Percentiles rank a stretch among this genome's conserved stretches.
These are phyloP conservation scores for Rhodosporidiobolus sp. DNA, from an alignment of 768 basidiomycete species.

Conservation along the genomic window DNA sequence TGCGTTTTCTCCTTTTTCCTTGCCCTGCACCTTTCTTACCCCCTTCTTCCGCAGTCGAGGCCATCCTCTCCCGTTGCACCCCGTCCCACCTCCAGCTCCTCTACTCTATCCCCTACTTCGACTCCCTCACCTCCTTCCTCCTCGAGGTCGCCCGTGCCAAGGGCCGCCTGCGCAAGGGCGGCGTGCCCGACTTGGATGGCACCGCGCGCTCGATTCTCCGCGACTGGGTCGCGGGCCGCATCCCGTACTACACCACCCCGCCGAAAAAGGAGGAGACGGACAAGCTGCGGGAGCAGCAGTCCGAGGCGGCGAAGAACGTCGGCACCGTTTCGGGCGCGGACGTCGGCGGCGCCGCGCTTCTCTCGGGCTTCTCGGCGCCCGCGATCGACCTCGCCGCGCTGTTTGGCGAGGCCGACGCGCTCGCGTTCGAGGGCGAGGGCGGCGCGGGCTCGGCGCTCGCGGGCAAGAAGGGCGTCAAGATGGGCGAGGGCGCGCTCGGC, in stretches of 20 bases:
- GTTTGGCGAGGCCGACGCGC: constrained; percentile 74
- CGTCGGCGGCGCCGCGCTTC: constrained; percentile 74
- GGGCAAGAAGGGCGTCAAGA: constrained; percentile 48
- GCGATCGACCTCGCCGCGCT: constrained; percentile 79
- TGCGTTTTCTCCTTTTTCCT: constrained; percentile 44
- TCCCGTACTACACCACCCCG: constrained; percentile 79
- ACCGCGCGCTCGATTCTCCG: constrained; percentile 75
- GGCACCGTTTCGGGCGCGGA: constrained; percentile 62
- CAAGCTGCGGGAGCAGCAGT: constrained; percentile 51
- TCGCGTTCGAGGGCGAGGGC: constrained; percentile 60
- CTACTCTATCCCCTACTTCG: constrained; percentile 75
- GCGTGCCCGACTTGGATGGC: constrained; percentile 79
- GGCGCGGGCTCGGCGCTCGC: constrained; percentile 54
- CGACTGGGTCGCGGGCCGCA: constrained; percentile 90
- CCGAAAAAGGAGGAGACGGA: constrained; percentile 52
- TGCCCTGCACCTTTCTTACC: background rate
- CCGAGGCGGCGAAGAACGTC: constrained; percentile 19
- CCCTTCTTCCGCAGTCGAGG: constrained; percentile 62
- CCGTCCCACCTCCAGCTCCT: constrained; percentile 70
- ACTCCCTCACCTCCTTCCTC: constrained; percentile 72
- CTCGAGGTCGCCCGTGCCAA: constrained; percentile 81
- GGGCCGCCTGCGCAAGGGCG: constrained; percentile 85
- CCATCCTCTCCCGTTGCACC: constrained; percentile 73
- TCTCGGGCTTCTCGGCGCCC: constrained; percentile 65
- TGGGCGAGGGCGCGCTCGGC: constrained; percentile 47